Evolutionary conservation across 148 eudicot species (phyloP).

Genomic region (Rhododendron simsii): DNA sequence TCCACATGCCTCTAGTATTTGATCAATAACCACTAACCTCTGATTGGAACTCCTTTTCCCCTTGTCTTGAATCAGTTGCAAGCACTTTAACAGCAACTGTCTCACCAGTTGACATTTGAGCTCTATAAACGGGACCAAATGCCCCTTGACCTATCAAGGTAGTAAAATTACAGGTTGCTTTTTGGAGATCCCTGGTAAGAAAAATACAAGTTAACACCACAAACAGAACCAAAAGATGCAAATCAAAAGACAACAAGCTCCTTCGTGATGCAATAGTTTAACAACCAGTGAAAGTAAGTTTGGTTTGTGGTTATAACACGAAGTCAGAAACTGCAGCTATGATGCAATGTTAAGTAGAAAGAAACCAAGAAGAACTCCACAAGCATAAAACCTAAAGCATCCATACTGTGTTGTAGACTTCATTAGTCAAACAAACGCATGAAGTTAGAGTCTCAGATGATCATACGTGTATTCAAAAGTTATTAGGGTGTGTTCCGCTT

Average conservation of each 20-base stretch:
- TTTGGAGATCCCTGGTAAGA: constrained; percentile 48
- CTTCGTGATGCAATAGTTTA: background rate
- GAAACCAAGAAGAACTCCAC: background rate
- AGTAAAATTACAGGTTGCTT: constrained; percentile 88
- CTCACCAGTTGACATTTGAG: constrained; percentile 86
- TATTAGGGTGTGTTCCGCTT: too few relatives aligned
- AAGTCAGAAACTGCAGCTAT: background rate
- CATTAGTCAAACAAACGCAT: background rate
- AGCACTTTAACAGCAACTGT: constrained; percentile 93
- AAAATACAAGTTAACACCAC: background rate
- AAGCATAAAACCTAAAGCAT: background rate
- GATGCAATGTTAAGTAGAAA: background rate
- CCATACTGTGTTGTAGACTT: background rate
- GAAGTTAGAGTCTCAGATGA: background rate
- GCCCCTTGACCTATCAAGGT: constrained; percentile 89
- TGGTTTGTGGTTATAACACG: background rate
- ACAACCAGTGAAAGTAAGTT: background rate
- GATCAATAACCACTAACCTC: constrained; percentile 50
- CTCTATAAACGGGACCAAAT: constrained; percentile 93
- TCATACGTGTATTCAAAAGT: background rate
- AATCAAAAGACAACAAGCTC: background rate
- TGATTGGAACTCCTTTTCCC: constrained; percentile 77
- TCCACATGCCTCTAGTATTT: background rate
- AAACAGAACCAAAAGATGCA: background rate
- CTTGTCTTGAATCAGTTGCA: constrained; percentile 89